Conservation (phyloP, 352 stramenopile species). For the Globisporangium emineosum region DNA sequence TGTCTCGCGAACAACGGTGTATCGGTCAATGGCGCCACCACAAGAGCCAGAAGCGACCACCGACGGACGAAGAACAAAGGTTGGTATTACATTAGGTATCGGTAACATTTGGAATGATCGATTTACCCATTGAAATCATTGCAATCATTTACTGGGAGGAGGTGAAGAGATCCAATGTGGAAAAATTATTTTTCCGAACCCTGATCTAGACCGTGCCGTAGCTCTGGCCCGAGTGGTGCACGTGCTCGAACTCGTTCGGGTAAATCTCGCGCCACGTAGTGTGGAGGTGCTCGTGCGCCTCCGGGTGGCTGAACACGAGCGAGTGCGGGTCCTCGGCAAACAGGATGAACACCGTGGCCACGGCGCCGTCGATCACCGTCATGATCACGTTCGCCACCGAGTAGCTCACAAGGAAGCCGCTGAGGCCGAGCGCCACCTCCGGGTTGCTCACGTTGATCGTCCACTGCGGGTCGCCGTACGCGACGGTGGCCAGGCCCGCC, state of each 20-base stretch:
- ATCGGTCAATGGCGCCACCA: neutral
- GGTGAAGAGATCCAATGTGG: no score
- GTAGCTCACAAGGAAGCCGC: conserved; percentile 51
- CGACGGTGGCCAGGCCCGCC: conserved; percentile 29
- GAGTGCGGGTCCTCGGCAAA: conserved; percentile 51
- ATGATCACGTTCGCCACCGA: conserved; percentile 49
- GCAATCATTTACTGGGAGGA: no score
- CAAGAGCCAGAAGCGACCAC: neutral
- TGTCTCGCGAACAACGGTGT: neutral
- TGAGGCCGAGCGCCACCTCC: conserved; percentile 37
- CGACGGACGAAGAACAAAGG: no score
- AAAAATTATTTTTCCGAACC: no score
- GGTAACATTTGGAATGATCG: no score
- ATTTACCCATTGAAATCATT: no score
- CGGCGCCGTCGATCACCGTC: conserved; percentile 41
- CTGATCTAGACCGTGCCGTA: conserved; percentile 8
- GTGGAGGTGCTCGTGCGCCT: conserved; percentile 38
- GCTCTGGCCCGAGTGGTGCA: conserved; percentile 11
- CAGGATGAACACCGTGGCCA: conserved; percentile 52
- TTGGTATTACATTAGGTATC: no score
- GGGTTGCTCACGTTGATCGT: conserved; percentile 43
- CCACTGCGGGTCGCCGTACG: conserved; percentile 38
- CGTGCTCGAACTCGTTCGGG: conserved; percentile 29
- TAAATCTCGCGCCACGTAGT: conserved; percentile 50
- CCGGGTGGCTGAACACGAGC: conserved; percentile 32